phyloP scores from a whole-genome alignment of 2,329 filamentous ascomycete genomes.

The Stemphylium lycopersici region DNA sequence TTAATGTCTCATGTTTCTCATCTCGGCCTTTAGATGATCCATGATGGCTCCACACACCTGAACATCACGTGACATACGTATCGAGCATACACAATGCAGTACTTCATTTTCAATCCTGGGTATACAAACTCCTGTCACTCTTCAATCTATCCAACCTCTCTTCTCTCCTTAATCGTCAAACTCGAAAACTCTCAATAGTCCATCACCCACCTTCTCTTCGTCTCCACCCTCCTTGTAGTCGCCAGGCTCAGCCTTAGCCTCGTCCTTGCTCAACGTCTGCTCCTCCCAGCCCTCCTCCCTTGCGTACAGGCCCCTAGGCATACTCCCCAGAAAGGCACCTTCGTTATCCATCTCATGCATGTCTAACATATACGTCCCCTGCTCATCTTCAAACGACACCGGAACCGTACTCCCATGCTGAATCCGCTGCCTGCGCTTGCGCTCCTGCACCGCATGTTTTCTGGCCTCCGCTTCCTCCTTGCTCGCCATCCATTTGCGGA shows the following conservation, averaged over 20 bases:
- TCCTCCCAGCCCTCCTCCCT: not conserved
- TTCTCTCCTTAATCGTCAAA: not conserved
- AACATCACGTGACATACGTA: no score
- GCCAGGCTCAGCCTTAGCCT: not conserved
- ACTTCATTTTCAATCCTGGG: no score
- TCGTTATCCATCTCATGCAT: conserved; percentile 2
- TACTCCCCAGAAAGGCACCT: not conserved
- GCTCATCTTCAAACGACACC: not conserved
- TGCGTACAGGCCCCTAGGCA: not conserved
- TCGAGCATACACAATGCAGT: no score
- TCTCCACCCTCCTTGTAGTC: not conserved
- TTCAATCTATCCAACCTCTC: not conserved
- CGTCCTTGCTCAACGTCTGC: not conserved
- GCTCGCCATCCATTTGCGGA: not conserved
- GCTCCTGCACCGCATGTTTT: no score
- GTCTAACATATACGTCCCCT: conserved; percentile 1
- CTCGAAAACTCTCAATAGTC: not conserved
- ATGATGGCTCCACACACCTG: no score
- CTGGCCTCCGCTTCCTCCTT: not conserved
- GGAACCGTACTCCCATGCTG: not conserved
- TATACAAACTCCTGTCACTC: no score
- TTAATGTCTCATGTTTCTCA: no score
- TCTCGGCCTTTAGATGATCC: no score
- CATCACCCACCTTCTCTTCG: not conserved
- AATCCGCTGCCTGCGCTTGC: not conserved